Percentiles rank a stretch among this genome's conserved stretches.
These are phyloP conservation scores for Boletus bicolor DNA, from an alignment of 768 basidiomycete species.

Conservation along the genomic window DNA sequence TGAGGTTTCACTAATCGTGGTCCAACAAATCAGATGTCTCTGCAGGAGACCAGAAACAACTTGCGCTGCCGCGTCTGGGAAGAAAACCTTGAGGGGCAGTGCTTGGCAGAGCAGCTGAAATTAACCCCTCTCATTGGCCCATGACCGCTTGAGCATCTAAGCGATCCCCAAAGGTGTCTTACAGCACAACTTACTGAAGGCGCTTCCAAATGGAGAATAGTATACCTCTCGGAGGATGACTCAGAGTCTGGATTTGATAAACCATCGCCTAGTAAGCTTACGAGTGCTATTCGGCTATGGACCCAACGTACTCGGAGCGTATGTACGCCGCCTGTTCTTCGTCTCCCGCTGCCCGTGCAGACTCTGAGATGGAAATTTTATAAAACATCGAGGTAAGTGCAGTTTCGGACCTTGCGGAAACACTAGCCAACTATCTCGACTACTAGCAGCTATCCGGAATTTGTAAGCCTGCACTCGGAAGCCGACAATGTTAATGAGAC, in stretches of 20 bases:
- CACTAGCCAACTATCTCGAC: not conserved
- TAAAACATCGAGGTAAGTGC: conserved; percentile 7
- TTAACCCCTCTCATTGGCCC: not conserved
- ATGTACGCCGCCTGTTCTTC: conserved; percentile 1
- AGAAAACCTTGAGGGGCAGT: no score
- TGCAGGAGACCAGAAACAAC: no score
- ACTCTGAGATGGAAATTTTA: conserved; percentile 6
- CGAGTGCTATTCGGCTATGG: conserved; percentile 1
- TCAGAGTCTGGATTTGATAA: no score
- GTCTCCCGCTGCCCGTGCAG: conserved; percentile 1
- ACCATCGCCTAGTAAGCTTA: not conserved
- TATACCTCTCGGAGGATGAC: not conserved
- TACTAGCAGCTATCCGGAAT: not conserved
- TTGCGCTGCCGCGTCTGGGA: no score
- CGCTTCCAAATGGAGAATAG: not conserved
- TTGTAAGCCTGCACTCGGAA: not conserved
- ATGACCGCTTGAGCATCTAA: no score
- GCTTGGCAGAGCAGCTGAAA: not conserved
- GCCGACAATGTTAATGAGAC: conserved; percentile 2
- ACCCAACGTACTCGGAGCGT: not conserved
- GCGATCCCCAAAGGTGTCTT: not conserved
- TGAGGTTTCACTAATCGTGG: no score
- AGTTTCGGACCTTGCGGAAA: not conserved
- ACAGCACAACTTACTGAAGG: not conserved
- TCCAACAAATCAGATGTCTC: not conserved